Evolutionary conservation across 371 early-diverging fungal genomes (phyloP).

Genomic region (Mucor velutinosus): DNA sequence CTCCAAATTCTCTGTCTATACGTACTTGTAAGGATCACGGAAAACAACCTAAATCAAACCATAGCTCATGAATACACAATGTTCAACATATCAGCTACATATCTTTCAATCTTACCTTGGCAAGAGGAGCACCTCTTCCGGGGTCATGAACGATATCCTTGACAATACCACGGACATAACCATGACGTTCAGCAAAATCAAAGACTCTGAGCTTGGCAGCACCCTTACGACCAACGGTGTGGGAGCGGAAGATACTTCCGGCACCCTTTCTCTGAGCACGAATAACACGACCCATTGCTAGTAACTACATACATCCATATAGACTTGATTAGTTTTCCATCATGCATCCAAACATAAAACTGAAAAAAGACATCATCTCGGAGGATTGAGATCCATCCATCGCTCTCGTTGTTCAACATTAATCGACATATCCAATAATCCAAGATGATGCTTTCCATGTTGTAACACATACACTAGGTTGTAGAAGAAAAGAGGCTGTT

Average conservation of each 20-base stretch:
- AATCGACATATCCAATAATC: neutral
- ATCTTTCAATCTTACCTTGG: conserved; percentile 63
- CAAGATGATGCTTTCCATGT: neutral
- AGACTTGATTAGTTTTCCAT: neutral
- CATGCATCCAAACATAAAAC: neutral
- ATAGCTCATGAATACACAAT: conserved; percentile 68
- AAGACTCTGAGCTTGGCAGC: conserved; percentile 97
- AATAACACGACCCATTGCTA: conserved; percentile 72
- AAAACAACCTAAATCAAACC: conserved; percentile 84
- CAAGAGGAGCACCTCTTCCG: no score
- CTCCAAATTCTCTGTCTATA: neutral
- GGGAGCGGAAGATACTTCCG: conserved; percentile 97
- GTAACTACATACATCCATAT: neutral
- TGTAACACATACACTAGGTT: conserved; percentile 19
- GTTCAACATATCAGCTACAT: neutral
- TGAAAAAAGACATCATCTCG: neutral
- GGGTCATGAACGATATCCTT: no score
- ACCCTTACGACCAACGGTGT: conserved; percentile 93
- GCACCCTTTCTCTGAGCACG: conserved; percentile 96
- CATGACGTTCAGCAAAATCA: no score
- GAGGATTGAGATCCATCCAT: neutral
- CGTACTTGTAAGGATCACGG: conserved; percentile 60
- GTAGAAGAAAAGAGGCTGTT: conserved; percentile 22
- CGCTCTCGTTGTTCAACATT: neutral
- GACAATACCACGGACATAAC: no score